A percentile compares a stretch with the other conserved stretches of the same genome.
Evolutionary conservation across 2,329 filamentous ascomycete species (phyloP).

Genomic region (Exophiala spinifera): DNA sequence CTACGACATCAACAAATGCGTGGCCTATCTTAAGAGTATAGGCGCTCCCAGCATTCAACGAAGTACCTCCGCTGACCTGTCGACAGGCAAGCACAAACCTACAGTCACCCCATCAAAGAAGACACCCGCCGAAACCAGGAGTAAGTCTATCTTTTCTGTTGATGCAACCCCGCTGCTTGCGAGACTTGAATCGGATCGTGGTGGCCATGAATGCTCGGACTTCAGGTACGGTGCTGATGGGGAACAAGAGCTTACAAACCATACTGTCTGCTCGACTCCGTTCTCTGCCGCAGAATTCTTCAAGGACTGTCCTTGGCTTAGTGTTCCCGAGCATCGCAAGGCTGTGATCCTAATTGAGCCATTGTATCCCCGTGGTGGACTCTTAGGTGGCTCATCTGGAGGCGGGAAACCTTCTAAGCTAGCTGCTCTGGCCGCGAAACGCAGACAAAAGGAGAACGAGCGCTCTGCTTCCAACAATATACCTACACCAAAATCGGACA

Average conservation of each 20-base stretch:
- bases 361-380: constrained; percentile 58
- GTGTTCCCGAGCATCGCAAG: constrained; percentile 63
- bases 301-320: constrained; percentile 79
- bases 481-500: constrained; percentile 1
- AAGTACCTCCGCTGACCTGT: not conserved
- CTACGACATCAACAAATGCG: constrained; percentile 83
- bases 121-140: constrained; percentile 9
- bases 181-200: constrained; percentile 15
- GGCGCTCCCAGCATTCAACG: not conserved
- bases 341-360: constrained; percentile 62
- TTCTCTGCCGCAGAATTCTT: constrained; percentile 65
- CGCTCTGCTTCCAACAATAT: constrained; percentile 1
- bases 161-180: constrained; percentile 6
- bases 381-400: constrained; percentile 73
- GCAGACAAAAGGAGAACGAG: constrained; percentile 67
- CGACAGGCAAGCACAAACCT: constrained; percentile 25
- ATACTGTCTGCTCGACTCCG: constrained; percentile 26
- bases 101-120: constrained; percentile 11
- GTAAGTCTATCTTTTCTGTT: constrained; percentile 16
- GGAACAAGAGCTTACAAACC: constrained; percentile 15
- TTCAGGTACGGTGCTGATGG: constrained; percentile 18
- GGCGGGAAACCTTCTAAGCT: constrained; percentile 79
- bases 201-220: constrained; percentile 22
- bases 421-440: constrained; percentile 79
- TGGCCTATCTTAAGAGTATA: constrained; percentile 71